A percentile compares a stretch with the other conserved stretches of the same genome.
Evolutionary conservation across 768 basidiomycete genomes (phyloP).

Genomic region (Clitopilus hobsonii): DNA sequence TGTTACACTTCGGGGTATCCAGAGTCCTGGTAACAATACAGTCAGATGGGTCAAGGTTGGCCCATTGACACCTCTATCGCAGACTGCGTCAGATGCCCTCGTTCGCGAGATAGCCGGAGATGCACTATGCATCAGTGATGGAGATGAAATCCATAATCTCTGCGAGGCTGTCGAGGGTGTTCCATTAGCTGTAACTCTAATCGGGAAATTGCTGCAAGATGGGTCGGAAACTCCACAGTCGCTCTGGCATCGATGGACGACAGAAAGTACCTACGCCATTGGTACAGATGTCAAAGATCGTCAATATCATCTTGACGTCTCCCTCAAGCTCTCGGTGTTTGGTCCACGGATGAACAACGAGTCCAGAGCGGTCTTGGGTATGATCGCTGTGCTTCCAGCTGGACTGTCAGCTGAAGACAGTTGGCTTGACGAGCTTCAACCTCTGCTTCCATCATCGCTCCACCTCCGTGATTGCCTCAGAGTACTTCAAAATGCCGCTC

Average conservation of each 20-base stretch:
- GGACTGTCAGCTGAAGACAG: background rate
- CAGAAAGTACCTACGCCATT: background rate
- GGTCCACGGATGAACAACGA: background rate
- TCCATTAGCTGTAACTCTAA: background rate
- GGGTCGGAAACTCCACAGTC: background rate
- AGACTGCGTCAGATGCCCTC: background rate
- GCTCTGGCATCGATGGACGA: background rate
- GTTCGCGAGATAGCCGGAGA: background rate
- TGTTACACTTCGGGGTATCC: background rate
- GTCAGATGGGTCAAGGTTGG: background rate
- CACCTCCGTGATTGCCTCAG: background rate
- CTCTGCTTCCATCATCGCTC: background rate
- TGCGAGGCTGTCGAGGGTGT: background rate
- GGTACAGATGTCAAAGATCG: background rate
- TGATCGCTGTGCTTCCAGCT: background rate
- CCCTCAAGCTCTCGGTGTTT: background rate
- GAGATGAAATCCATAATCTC: background rate
- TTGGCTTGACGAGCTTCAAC: background rate
- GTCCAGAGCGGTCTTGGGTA: background rate
- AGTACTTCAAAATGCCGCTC: background rate
- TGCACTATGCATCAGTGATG: background rate
- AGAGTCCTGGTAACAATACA: background rate
- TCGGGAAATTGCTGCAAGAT: background rate
- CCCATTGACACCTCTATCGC: background rate
- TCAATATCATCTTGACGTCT: background rate